phyloP scores from a whole-genome alignment of 2,329 filamentous ascomycete genomes.

The Pseudogymnoascus sp. region DNA sequence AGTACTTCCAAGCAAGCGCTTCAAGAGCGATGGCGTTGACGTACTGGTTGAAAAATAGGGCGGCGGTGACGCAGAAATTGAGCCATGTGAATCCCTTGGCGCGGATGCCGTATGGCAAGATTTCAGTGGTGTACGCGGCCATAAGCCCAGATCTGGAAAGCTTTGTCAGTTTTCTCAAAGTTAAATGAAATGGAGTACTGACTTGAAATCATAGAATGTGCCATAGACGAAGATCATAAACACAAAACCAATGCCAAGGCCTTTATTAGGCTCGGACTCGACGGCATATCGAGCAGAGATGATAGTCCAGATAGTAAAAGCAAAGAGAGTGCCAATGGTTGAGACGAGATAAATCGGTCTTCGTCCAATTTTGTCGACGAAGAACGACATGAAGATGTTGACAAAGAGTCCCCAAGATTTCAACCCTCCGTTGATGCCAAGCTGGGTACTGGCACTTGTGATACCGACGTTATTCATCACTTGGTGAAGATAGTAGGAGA shows the following conservation, averaged over 20 bases:
- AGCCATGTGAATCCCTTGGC: constrained; percentile 17
- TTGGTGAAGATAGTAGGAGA: constrained; percentile 28
- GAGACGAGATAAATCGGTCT: constrained; percentile 47
- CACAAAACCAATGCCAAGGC: constrained; percentile 44
- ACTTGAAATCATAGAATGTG: constrained; percentile 53
- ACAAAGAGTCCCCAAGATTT: constrained; percentile 26
- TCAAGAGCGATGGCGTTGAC: constrained; percentile 37
- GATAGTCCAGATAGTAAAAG: constrained; percentile 24
- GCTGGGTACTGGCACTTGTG: constrained; percentile 17
- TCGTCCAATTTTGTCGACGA: constrained; percentile 28
- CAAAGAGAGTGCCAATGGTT: constrained; percentile 23
- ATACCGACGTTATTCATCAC: constrained; percentile 20
- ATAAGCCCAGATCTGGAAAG: neutral
- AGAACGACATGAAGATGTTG: constrained; percentile 22
- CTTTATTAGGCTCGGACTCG: constrained; percentile 25
- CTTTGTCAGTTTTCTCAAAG: neutral
- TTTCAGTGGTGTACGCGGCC: constrained; percentile 47
- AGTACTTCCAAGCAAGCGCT: constrained; percentile 35
- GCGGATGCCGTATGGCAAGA: constrained; percentile 51
- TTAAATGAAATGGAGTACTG: constrained; percentile 44
- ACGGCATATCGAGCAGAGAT: constrained; percentile 34
- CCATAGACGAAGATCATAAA: constrained; percentile 54
- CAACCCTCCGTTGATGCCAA: constrained; percentile 22
- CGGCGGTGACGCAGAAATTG: constrained; percentile 34
- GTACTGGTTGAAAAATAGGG: constrained; percentile 39